A percentile compares a stretch with the other conserved stretches of the same genome.
These are phyloP conservation scores for Prinsepia uniflora DNA, from an alignment of 306 rosid species.

Conservation along the genomic window DNA sequence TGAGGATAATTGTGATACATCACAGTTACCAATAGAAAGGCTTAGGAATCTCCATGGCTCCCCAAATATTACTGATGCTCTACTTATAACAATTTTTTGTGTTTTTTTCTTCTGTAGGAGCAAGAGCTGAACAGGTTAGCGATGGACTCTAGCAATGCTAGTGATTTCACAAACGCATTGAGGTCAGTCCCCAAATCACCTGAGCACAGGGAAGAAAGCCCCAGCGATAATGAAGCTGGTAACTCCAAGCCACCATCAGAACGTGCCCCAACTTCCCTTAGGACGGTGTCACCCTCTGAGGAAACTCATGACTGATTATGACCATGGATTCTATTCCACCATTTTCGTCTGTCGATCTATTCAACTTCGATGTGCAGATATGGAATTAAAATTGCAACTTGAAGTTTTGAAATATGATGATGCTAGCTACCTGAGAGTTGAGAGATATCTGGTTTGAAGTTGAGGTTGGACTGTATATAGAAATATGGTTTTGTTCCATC, in stretches of 20 bases:
- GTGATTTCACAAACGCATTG: constrained; percentile 65
- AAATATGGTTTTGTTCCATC: constrained; percentile 20
- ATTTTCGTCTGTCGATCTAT: constrained; percentile 6
- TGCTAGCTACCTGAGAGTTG: constrained; percentile 13
- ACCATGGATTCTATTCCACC: constrained; percentile 22
- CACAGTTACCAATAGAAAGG: background rate
- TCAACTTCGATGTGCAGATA: constrained; percentile 12
- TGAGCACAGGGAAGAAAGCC: constrained; percentile 48
- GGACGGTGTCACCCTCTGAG: constrained; percentile 38
- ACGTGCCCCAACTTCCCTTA: constrained; percentile 37
- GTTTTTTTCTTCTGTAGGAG: constrained; percentile 48
- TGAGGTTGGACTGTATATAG: constrained; percentile 46
- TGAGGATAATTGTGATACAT: constrained; percentile 32
- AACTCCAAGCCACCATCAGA: constrained; percentile 40
- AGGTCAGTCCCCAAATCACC: constrained; percentile 42
- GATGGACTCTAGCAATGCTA: constrained; percentile 51
- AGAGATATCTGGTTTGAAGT: constrained; percentile 25
- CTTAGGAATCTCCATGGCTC: background rate
- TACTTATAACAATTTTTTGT: background rate
- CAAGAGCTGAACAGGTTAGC: constrained; percentile 54
- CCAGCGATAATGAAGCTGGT: constrained; percentile 35
- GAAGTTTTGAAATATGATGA: constrained; percentile 11
- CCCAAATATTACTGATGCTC: background rate
- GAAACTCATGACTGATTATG: constrained; percentile 38
- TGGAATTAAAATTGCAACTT: constrained; percentile 20